Percentiles rank a stretch among this genome's conserved stretches.
These are phyloP conservation scores for Polyrhizophydium stewartii DNA, from an alignment of 371 early-diverging fungal genomes.

Conservation along the genomic window DNA sequence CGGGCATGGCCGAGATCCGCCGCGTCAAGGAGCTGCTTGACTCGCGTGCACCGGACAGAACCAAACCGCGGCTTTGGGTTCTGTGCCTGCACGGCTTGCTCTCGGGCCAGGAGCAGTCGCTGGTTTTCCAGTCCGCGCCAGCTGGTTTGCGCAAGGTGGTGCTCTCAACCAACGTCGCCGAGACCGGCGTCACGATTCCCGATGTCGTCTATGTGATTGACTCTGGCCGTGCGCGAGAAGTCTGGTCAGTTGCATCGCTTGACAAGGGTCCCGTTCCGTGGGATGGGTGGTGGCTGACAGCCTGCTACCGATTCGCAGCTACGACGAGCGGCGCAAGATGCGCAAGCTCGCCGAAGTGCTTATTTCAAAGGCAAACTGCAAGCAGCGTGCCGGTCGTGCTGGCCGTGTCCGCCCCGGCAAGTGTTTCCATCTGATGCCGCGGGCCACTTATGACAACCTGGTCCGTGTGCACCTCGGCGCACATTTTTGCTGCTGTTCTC, in stretches of 20 bases:
- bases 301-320: slow-evolving; percentile 21
- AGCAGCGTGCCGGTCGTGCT: slow-evolving; percentile 97
- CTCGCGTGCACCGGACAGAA: slow-evolving; percentile 4
- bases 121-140: not conserved
- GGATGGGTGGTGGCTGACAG: too few species aligned
- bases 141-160: too few species aligned
- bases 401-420: slow-evolving; percentile 97
- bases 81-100: slow-evolving; percentile 68
- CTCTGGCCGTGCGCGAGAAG: slow-evolving; percentile 95
- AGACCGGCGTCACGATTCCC: slow-evolving; percentile 98
- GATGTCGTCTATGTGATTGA: slow-evolving; percentile 76
- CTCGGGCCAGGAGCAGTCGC: not conserved
- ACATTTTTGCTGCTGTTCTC: not conserved
- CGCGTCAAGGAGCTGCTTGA: slow-evolving; percentile 18
- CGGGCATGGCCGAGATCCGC: slow-evolving; percentile 73
- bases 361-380: slow-evolving; percentile 83
- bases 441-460: not conserved
- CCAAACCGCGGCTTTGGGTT: slow-evolving; percentile 3
- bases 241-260: slow-evolving; percentile 87
- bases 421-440: slow-evolving; percentile 79
- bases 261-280: slow-evolving; percentile 97
- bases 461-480: not conserved
- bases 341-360: slow-evolving; percentile 63
- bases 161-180: slow-evolving; percentile 99
- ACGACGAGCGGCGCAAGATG: slow-evolving; percentile 65